Conservation (phyloP, 305 asterid species). For the Fraxinus platypoda region DNA sequence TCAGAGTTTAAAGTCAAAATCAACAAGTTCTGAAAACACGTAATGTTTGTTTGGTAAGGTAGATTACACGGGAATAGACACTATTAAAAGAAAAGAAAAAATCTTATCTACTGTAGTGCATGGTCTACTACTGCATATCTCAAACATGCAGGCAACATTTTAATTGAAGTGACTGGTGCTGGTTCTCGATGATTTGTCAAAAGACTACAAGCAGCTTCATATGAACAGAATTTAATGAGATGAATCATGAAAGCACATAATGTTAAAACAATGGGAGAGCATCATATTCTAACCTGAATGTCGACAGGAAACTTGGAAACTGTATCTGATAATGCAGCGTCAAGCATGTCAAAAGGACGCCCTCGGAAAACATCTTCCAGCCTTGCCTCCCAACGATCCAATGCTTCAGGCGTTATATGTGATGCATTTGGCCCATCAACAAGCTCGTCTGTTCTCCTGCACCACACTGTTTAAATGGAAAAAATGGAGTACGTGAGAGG, state of each 20-base stretch:
- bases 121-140: background rate
- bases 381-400: slow-evolving; percentile 91
- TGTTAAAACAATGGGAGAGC: background rate
- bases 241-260: background rate
- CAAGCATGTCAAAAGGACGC: slow-evolving; percentile 92
- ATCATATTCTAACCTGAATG: slow-evolving; percentile 63
- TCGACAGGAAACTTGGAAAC: slow-evolving; percentile 78
- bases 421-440: slow-evolving; percentile 99
- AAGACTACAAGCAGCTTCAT: background rate
- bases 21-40: background rate
- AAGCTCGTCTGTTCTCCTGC: slow-evolving; percentile 95
- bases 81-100: background rate
- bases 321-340: slow-evolving; percentile 91
- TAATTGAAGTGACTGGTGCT: background rate
- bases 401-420: slow-evolving; percentile 85
- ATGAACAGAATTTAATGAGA: background rate
- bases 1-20: background rate
- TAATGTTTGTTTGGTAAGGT: background rate
- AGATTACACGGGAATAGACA: background rate
- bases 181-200: background rate
- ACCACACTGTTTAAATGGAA: slow-evolving; percentile 65
- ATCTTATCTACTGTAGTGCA: background rate
- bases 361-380: slow-evolving; percentile 82
- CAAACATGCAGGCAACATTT: background rate
- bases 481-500: background rate